Evolutionary conservation across 2,329 filamentous ascomycete genomes (phyloP), one percentile per base, ranked within the genome.

Genomic region (Kalaharituber pfeilii): DNA sequence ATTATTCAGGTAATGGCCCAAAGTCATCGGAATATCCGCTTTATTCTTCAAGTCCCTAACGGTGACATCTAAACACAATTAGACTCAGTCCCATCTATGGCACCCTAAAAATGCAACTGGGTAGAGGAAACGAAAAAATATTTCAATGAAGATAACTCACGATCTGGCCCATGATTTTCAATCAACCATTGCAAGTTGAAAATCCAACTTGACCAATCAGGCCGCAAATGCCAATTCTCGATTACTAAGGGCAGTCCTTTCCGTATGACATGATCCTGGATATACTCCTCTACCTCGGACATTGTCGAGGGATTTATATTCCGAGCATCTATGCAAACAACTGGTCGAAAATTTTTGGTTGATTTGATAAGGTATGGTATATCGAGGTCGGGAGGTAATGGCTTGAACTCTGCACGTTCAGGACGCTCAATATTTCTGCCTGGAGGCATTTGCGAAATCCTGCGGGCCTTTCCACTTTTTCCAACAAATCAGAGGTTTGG

Each of bases 231-330:
- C 74, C 91, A 96, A 18, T 86, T 86, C 64, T 94, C 86, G 53
- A 98, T 83, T 9, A 96, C 84, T 5, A 98, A 72, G 1, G 91
- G 91, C 62, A 86, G 87, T 2, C 91, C 91, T 25, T 81, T 82
- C 50, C 82, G 74, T 51, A 95, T 81, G 15, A 96, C 87, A 68
- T 94, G 84, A 5, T 87, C 73, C 49, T 82, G 71, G 0, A 96
- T 81, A 8, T 96, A 75, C 67, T 85, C 86, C 68, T 95, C 87
- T 57, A 98, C 93, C 30, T 81, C 78, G 50, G 84, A 78, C 22
- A 84, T 73, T 1, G 85, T 84, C 55, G 93, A 78, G 51, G 79
- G 75, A 55, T 82, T 79, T 62, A 96, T 84, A 67, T 86, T 83
- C 28, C 84, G 75, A 59, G 79, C 82, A 4, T 82, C 82, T 30